Evolutionary conservation across 2,329 filamentous ascomycete species (phyloP).

Genomic region (Fusarium dlaminii): DNA sequence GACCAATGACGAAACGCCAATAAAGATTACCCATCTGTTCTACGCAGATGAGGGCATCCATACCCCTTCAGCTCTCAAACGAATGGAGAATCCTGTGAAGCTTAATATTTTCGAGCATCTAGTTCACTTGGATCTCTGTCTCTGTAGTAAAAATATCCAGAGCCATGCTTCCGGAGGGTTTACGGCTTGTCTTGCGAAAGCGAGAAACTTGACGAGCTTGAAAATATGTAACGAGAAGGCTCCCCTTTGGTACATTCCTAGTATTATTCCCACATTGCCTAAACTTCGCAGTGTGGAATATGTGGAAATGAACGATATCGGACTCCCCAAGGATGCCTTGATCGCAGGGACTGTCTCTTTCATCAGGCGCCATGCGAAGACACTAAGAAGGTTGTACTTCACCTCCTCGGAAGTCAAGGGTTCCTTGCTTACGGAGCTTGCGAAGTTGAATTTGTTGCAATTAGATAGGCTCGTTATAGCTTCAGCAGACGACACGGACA

Average conservation of each 20-base stretch:
- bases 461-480: slow-evolving; percentile 7
- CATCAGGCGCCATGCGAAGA: neutral
- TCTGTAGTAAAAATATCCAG: neutral
- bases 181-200: neutral
- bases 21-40: neutral
- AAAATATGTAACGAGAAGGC: neutral
- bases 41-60: neutral
- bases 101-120: neutral
- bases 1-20: no score
- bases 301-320: neutral
- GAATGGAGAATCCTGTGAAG: neutral
- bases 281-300: neutral
- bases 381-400: neutral
- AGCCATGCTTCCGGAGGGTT: neutral
- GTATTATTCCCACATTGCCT: neutral
- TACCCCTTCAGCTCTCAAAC: neutral
- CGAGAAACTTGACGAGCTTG: neutral
- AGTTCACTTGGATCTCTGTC: slow-evolving; percentile 3
- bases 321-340: accelerated
- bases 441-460: neutral
- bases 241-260: accelerated
- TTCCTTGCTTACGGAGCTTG: neutral
- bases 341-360: neutral
- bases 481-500: neutral
- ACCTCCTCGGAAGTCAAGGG: neutral